phyloP scores from a whole-genome alignment of 352 stramenopile species.

The Lagenidium giganteum region DNA sequence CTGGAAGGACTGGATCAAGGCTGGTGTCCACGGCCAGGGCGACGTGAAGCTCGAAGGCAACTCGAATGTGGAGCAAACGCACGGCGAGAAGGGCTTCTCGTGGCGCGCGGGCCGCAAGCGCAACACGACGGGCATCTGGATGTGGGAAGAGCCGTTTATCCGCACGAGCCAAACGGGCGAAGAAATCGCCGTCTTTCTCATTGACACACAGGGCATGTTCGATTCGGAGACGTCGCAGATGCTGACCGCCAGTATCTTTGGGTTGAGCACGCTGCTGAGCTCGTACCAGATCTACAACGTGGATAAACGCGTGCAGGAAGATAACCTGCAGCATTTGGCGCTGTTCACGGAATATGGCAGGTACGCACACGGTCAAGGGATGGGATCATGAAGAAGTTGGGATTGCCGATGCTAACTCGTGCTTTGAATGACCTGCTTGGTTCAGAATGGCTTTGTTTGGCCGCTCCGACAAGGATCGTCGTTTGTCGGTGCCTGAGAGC shows the following conservation, averaged over 20 bases:
- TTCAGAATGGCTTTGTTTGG: conserved; percentile 56
- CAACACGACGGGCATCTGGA: conserved; percentile 99
- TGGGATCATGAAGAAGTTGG: neutral
- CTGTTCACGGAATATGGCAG: conserved; percentile 98
- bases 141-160: conserved; percentile 97
- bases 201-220: conserved; percentile 99
- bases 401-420: too few species aligned
- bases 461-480: conserved; percentile 21
- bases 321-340: conserved; percentile 97
- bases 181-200: conserved; percentile 92
- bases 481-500: conserved; percentile 7
- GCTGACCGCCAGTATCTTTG: conserved; percentile 97
- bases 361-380: conserved; percentile 31
- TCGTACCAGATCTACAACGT: conserved; percentile 99
- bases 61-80: conserved; percentile 54
- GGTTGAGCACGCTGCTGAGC: conserved; percentile 92
- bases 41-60: conserved; percentile 63
- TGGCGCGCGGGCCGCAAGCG: conserved; percentile 93
- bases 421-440: too few species aligned
- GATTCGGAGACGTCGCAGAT: conserved; percentile 97
- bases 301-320: conserved; percentile 97
- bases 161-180: conserved; percentile 67
- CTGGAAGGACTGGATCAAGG: conserved; percentile 48
- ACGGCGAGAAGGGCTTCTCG: conserved; percentile 85
- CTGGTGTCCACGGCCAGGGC: conserved; percentile 35